These are phyloP conservation scores for Luffa aegyptiaca DNA, from an alignment of 306 rosid genomes.

Conservation along the genomic window DNA sequence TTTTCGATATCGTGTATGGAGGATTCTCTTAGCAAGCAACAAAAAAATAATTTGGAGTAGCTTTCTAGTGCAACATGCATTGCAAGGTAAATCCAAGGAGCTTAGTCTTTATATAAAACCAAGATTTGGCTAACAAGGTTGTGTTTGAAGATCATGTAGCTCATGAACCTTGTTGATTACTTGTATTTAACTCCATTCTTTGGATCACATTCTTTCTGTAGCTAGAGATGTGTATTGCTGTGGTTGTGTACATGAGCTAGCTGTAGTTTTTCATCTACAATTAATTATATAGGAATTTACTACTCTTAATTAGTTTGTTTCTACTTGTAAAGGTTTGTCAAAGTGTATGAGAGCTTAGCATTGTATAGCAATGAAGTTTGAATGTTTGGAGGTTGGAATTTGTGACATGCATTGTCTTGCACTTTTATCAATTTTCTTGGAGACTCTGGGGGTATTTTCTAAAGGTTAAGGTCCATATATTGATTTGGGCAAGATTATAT, in stretches of 20 bases:
- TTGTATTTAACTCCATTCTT: slow-evolving; percentile 9
- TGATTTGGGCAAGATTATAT: neutral
- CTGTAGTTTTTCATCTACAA: neutral
- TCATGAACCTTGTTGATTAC: neutral
- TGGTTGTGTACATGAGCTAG: slow-evolving; percentile 3
- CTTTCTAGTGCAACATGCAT: neutral
- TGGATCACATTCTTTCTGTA: neutral
- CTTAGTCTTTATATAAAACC: neutral
- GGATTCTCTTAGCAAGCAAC: neutral
- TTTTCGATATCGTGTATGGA: neutral
- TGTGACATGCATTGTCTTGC: neutral
- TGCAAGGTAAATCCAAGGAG: neutral
- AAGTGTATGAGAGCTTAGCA: neutral
- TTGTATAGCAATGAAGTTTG: neutral
- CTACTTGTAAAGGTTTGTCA: neutral
- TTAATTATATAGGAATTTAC: neutral
- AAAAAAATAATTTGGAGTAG: neutral
- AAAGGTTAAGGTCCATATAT: neutral
- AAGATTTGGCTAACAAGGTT: neutral
- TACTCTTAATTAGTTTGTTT: neutral
- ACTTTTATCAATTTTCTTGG: neutral
- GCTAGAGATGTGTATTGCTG: slow-evolving; percentile 2
- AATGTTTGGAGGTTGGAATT: neutral
- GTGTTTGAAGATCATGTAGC: neutral
- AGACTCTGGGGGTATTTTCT: neutral